Conservation (phyloP, 805 yeast species). For the Yarrowia keelungensis region DNA sequence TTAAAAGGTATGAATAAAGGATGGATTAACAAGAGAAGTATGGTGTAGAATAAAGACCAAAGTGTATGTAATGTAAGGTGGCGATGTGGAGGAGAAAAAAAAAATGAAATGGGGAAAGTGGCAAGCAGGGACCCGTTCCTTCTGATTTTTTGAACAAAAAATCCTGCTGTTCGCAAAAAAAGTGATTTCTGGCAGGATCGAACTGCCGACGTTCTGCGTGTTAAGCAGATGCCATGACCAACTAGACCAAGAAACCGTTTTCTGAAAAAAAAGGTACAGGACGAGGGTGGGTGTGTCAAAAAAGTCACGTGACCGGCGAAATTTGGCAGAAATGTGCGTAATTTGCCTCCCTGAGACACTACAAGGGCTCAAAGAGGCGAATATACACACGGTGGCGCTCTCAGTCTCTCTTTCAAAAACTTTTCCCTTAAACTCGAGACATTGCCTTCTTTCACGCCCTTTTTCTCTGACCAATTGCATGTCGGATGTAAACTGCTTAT, state of each 20-base stretch:
- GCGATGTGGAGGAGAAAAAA: too few species aligned
- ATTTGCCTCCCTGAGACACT: too few species aligned
- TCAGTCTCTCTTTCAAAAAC: neutral
- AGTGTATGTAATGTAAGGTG: too few species aligned
- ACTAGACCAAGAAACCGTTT: conserved; percentile 75
- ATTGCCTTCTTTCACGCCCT: neutral
- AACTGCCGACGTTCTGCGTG: conserved; percentile 99
- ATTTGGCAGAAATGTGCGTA: neutral
- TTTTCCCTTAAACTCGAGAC: conserved; percentile 6
- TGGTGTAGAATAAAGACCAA: too few species aligned
- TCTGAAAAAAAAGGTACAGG: neutral
- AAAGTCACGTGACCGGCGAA: conserved; percentile 7
- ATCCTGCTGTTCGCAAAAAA: neutral
- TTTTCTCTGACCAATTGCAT: conserved; percentile 13
- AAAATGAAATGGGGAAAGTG: too few species aligned
- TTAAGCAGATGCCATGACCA: conserved; percentile 99
- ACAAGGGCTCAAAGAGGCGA: too few species aligned
- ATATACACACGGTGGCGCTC: too few species aligned
- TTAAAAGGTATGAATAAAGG: neutral
- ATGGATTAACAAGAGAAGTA: too few species aligned
- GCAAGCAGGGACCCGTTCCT: too few species aligned
- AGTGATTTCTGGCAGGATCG: conserved; percentile 75
- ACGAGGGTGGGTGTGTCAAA: neutral
- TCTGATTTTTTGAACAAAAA: too few species aligned
- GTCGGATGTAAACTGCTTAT: conserved; percentile 15